A percentile compares a stretch with the other conserved stretches of the same genome.
phyloP scores from a whole-genome alignment of 306 rosid genomes.

The Hylodesmum podocarpum region DNA sequence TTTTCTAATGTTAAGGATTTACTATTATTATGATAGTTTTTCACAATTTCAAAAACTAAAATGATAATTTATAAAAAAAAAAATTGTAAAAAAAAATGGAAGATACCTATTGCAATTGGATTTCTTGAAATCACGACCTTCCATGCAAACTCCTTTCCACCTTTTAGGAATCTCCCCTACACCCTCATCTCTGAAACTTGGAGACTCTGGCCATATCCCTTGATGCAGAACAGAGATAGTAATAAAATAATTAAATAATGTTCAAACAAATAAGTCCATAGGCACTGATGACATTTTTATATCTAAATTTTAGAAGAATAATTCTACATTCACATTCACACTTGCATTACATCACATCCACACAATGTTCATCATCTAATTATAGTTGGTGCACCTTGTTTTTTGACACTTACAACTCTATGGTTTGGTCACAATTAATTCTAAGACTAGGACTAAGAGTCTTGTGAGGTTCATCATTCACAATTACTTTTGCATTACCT shows the following conservation, averaged over 20 bases:
- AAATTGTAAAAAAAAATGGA: slow-evolving; percentile 5
- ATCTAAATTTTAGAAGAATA: neutral
- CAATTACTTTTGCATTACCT: too few relatives aligned
- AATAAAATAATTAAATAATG: neutral
- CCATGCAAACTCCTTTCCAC: slow-evolving; percentile 96
- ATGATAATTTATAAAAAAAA: too few relatives aligned
- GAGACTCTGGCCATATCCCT: slow-evolving; percentile 98
- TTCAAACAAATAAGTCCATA: neutral
- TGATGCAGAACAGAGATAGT: slow-evolving; percentile 11
- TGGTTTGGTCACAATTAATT: neutral
- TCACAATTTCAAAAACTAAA: too few relatives aligned
- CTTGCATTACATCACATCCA: neutral
- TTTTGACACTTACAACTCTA: neutral
- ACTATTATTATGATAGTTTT: too few relatives aligned
- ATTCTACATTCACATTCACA: neutral
- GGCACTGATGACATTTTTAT: neutral
- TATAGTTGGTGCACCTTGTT: neutral
- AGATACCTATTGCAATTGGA: slow-evolving; percentile 86
- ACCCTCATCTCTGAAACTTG: slow-evolving; percentile 75
- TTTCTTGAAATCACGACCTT: slow-evolving; percentile 72
- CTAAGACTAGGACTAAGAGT: too few relatives aligned
- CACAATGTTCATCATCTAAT: neutral
- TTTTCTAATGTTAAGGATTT: too few relatives aligned
- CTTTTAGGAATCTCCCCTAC: slow-evolving; percentile 70
- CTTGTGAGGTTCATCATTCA: too few relatives aligned